A percentile compares a stretch with the other conserved stretches of the same genome.
Conservation (phyloP, 1,284 basidiomycete genomes). For the Erythrobasidium hasegawianum region DNA sequence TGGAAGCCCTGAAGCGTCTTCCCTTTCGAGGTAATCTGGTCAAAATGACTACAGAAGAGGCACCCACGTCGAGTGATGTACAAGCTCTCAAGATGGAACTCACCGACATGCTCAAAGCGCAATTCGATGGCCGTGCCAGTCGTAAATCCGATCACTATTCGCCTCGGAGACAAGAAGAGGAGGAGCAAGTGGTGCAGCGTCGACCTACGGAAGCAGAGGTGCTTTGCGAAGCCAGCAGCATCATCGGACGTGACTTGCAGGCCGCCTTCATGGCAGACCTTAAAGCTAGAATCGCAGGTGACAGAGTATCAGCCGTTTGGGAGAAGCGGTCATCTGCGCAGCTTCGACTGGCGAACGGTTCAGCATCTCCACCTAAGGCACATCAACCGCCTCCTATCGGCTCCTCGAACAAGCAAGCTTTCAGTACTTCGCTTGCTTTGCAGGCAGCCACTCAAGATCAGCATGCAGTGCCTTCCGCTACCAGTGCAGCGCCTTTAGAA, state of each 20-base stretch:
- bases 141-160: not conserved
- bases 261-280: slow-evolving; percentile 65
- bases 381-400: too few species aligned
- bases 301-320: slow-evolving; percentile 59
- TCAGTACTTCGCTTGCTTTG: not conserved
- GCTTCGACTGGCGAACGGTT: too few species aligned
- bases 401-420: not conserved
- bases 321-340: slow-evolving; percentile 47
- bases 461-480: too few species aligned
- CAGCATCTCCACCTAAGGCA: too few species aligned
- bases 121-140: not conserved
- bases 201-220: slow-evolving; percentile 53
- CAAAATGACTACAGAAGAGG: slow-evolving; percentile 57
- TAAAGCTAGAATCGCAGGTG: slow-evolving; percentile 60
- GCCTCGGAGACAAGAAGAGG: not conserved
- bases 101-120: not conserved
- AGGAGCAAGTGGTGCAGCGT: too few species aligned
- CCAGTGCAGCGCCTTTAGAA: too few species aligned
- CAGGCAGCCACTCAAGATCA: not conserved
- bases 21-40: slow-evolving; percentile 62
- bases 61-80: slow-evolving; percentile 48
- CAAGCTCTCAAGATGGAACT: not conserved
- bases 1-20: slow-evolving; percentile 56
- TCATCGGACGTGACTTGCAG: slow-evolving; percentile 63
- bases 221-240: slow-evolving; percentile 59